Base-by-base conservation (phyloP, 805 yeast species). In the Metschnikowia aberdeeniae region DNA sequence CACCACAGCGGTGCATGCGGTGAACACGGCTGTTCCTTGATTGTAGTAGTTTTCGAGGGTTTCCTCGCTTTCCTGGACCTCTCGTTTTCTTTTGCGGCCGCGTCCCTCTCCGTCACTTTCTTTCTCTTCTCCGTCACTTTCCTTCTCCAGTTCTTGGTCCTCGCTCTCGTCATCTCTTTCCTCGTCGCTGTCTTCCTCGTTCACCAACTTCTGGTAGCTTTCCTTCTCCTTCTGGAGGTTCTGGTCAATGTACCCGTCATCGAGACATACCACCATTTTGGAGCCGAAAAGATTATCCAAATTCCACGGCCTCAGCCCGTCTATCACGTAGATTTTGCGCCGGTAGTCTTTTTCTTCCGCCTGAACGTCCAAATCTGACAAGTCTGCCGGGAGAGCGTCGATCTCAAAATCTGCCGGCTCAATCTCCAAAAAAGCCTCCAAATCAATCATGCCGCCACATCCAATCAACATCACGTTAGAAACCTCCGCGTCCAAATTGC, bases 231-330 rank as follows among this genome's bases (percentile, higher is more conserved):
- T 62, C 11, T 49, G 50, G 42, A 90, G 62, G 41, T 78, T 81
- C 30, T 75, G 77, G 28, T 83, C 86, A 1, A 86, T 73, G 38
- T 72, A 70, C 0, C 96, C 97, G 61, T 92, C 98, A 59, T 90
- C 98, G 49, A 90, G 77, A 63, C 98, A 90, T 6, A 74, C 75
- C 4, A 93, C 79, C 51, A 80, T 74, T 8, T 80, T 80, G 6
- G 92, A 82, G 1, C 96, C 97, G 72, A 86, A 90, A 38, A 93
- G 58, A 60, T 93, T 93, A 61, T 90, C 96, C 52, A 93, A 69
- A 64, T 90, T 90, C 98, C 99, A 93, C 4, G 99, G 99, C 52
- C 98, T 71, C 53, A 86, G 93, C 3, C 96, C 89, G 64, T 93
- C 99, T 45, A 93, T 74, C 9, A 95, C 78, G 57, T 88, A 95